phyloP scores from a whole-genome alignment of 2,329 filamentous ascomycete genomes.

The Pseudocercospora vitis region DNA sequence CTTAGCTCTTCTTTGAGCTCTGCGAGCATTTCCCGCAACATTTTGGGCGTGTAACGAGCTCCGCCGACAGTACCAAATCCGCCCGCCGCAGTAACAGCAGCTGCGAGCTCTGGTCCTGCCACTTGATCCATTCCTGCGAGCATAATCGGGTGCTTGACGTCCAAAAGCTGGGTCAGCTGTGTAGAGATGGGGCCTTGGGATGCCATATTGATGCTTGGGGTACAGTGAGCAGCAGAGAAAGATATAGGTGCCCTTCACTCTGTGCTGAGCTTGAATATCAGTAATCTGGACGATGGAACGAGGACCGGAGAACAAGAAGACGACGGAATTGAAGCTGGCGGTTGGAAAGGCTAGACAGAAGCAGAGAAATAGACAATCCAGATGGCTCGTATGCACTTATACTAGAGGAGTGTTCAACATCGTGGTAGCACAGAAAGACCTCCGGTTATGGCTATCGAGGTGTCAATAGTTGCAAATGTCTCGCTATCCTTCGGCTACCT shows the following conservation, averaged over 20 bases:
- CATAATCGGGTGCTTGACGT: conserved; percentile 91
- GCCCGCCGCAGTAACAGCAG: conserved; percentile 92
- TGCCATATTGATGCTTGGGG: conserved; percentile 53
- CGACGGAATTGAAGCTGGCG: too few relatives aligned
- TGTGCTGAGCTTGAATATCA: not conserved
- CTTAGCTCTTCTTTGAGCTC: conserved; percentile 83
- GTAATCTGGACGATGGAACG: too few relatives aligned
- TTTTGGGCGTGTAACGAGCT: conserved; percentile 90
- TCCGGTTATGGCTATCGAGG: not conserved
- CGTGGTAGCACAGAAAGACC: not conserved
- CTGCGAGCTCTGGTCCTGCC: conserved; percentile 89
- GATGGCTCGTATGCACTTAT: not conserved
- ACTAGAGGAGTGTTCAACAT: not conserved
- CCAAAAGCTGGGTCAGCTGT: conserved; percentile 85
- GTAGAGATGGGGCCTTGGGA: conserved; percentile 61
- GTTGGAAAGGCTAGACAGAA: too few relatives aligned
- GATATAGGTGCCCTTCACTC: not conserved
- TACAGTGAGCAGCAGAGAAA: not conserved
- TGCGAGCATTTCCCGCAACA: conserved; percentile 88
- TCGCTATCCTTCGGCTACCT: not conserved
- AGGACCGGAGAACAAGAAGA: too few relatives aligned
- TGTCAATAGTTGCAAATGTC: not conserved
- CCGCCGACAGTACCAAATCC: conserved; percentile 93
- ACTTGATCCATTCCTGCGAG: conserved; percentile 98
- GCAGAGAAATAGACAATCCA: not conserved